Evolutionary conservation across 371 early-diverging fungal species (phyloP).

Genomic region (Conidiobolus incongruus): DNA sequence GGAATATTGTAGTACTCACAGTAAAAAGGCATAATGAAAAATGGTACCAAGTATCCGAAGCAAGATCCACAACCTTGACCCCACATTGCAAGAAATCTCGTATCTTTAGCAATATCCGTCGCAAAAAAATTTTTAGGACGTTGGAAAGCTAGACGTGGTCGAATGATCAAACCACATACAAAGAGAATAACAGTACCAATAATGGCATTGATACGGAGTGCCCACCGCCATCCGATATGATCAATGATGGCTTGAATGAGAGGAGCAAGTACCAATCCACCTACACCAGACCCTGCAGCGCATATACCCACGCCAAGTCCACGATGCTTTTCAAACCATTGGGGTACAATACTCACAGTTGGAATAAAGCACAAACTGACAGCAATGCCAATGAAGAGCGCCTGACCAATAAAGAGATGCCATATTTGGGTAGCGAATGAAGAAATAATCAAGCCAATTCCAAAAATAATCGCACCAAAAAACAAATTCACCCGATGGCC

Average conservation of each 20-base stretch:
- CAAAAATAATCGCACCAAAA: constrained; percentile 11
- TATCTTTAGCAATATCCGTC: too few relatives aligned
- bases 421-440: constrained; percentile 10
- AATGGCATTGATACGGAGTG: constrained; percentile 34
- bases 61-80: too few relatives aligned
- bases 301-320: constrained; percentile 53
- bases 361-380: constrained; percentile 32
- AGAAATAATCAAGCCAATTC: constrained; percentile 15
- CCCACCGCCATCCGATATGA: constrained; percentile 27
- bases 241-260: constrained; percentile 29
- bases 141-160: neutral
- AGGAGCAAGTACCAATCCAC: constrained; percentile 26
- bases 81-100: too few relatives aligned
- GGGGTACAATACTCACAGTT: constrained; percentile 16
- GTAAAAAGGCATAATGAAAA: constrained; percentile 14
- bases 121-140: too few relatives aligned
- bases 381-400: constrained; percentile 35
- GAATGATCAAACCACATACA: neutral
- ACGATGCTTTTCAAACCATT: constrained; percentile 45
- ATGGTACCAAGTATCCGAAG: constrained; percentile 17
- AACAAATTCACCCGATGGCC: constrained; percentile 16
- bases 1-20: constrained; percentile 13
- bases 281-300: constrained; percentile 52
- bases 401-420: constrained; percentile 45
- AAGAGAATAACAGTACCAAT: constrained; percentile 15